Evolutionary conservation across 2,329 filamentous ascomycete species (phyloP).

Genomic region (Colletotrichum gigasporum): DNA sequence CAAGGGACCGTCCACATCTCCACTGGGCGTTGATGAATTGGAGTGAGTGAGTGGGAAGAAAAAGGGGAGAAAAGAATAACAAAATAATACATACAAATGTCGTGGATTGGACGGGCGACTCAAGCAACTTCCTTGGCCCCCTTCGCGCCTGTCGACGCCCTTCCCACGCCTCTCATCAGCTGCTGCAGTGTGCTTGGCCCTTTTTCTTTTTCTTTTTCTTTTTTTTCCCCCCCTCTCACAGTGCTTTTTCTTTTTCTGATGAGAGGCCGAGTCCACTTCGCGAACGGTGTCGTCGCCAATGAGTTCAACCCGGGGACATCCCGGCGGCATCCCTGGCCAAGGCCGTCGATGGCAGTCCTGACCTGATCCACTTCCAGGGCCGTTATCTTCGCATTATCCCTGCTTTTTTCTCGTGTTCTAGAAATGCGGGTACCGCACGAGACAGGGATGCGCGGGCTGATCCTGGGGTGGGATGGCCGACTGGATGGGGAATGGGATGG

Average conservation of each 20-base stretch:
- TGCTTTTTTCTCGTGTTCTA: constrained; percentile 31
- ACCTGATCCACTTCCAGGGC: constrained; percentile 14
- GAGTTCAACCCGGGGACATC: not conserved
- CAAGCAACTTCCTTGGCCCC: constrained; percentile 9
- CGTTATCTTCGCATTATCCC: constrained; percentile 25
- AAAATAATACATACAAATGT: not conserved
- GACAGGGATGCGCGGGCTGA: not conserved
- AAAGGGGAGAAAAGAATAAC: not conserved
- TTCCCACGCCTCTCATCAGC: not conserved
- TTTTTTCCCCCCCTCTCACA: too few relatives aligned
- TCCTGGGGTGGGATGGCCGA: too few relatives aligned
- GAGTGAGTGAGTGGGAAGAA: not conserved
- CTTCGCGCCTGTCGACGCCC: constrained; percentile 5
- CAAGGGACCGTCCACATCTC: not conserved
- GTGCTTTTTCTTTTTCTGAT: not conserved
- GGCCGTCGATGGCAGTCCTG: constrained; percentile 6
- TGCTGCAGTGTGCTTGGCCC: not conserved
- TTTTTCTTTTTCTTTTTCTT: not conserved
- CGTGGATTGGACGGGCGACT: not conserved
- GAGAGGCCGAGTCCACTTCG: not conserved
- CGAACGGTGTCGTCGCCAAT: constrained; percentile 17
- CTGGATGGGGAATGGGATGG: not conserved
- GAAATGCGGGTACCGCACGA: constrained; percentile 14
- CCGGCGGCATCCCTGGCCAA: not conserved
- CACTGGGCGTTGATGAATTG: not conserved